phyloP scores from a whole-genome alignment of 2,329 filamentous ascomycete species.

The Phoma sp. region DNA sequence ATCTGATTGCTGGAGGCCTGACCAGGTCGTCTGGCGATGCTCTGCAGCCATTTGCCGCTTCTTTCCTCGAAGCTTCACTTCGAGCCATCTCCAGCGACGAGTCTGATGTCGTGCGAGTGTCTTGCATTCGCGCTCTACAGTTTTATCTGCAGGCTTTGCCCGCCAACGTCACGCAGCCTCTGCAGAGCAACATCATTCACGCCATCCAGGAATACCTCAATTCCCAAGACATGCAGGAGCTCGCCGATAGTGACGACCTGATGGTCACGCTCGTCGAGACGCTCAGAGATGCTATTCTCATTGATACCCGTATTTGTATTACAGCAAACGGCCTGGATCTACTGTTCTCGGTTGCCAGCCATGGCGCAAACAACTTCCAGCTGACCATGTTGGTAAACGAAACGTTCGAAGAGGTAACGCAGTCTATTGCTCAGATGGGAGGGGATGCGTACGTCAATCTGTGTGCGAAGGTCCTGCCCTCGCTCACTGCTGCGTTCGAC shows the following conservation, averaged over 20 bases:
- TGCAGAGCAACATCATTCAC: slow-evolving; percentile 67
- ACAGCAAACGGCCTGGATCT: slow-evolving; percentile 78
- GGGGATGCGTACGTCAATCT: slow-evolving; percentile 75
- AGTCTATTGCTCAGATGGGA: slow-evolving; percentile 68
- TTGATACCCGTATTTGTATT: slow-evolving; percentile 78
- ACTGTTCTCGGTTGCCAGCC: slow-evolving; percentile 86
- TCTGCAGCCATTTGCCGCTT: slow-evolving; percentile 62
- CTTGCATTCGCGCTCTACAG: slow-evolving; percentile 87
- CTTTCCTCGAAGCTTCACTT: slow-evolving; percentile 74
- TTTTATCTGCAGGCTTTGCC: slow-evolving; percentile 65
- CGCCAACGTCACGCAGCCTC: slow-evolving; percentile 56
- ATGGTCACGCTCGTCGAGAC: slow-evolving; percentile 89
- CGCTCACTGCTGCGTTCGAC: slow-evolving; percentile 86
- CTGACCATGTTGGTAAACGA: slow-evolving; percentile 87
- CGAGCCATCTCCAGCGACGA: slow-evolving; percentile 76
- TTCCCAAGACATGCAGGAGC: slow-evolving; percentile 78
- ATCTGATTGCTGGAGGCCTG: slow-evolving; percentile 81
- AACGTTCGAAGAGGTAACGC: slow-evolving; percentile 86
- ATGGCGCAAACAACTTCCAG: slow-evolving; percentile 89
- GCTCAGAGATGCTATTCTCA: slow-evolving; percentile 78
- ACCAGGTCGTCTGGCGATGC: slow-evolving; percentile 69
- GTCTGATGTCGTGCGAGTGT: slow-evolving; percentile 88
- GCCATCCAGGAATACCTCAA: slow-evolving; percentile 76
- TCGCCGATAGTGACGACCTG: slow-evolving; percentile 89
- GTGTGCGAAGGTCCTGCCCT: slow-evolving; percentile 85